phyloP scores from a whole-genome alignment of 139 green algal species.

The Auxenochlorella pyrenoidosa region DNA sequence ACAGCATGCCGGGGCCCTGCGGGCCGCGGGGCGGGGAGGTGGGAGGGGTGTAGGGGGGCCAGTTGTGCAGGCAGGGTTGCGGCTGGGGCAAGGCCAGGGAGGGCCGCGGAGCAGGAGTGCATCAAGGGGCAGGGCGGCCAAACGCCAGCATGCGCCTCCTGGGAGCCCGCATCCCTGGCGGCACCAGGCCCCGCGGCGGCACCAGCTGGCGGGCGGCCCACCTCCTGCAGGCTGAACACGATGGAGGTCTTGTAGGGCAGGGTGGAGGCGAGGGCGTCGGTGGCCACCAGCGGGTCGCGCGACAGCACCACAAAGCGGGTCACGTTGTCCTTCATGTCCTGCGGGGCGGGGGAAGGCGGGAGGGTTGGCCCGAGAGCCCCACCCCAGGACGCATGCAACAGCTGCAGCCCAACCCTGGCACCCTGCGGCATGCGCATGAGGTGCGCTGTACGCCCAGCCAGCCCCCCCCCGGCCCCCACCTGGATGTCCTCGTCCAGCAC shows the following conservation, averaged over 20 bases:
- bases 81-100: neutral
- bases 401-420: too few species aligned
- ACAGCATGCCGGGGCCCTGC: constrained; percentile 90
- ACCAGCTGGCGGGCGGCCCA: neutral
- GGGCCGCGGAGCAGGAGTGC: too few species aligned
- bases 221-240: constrained; percentile 85
- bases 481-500: constrained; percentile 83
- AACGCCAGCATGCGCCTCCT: too few species aligned
- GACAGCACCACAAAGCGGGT: constrained; percentile 97
- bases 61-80: neutral
- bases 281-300: constrained; percentile 84
- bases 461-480: too few species aligned
- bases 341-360: neutral
- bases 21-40: too few species aligned
- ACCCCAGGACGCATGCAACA: too few species aligned
- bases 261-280: constrained; percentile 14
- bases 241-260: constrained; percentile 89
- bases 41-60: neutral
- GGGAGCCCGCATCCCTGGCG: neutral
- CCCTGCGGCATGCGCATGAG: neutral
- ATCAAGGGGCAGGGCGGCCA: too few species aligned
- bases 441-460: neutral
- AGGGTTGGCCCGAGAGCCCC: neutral
- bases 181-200: neutral
- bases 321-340: constrained; percentile 93